phyloP scores from a whole-genome alignment of 306 rosid species.

The Parietaria judaica region DNA sequence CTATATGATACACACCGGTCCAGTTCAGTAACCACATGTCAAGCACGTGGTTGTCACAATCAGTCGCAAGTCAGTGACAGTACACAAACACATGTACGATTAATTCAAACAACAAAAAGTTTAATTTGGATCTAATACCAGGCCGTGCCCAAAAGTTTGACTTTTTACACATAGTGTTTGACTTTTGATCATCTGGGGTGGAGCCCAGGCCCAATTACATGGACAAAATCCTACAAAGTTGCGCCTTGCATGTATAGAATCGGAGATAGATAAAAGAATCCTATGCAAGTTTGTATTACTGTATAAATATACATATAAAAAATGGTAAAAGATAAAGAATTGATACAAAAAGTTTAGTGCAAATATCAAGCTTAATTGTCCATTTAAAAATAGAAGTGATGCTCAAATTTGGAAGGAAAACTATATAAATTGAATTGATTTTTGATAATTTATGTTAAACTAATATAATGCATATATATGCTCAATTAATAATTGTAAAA shows the following conservation, averaged over 20 bases:
- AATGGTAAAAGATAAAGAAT: too few relatives aligned
- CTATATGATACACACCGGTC: neutral
- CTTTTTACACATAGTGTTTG: neutral
- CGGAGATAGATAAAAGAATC: neutral
- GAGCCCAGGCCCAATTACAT: neutral
- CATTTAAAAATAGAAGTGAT: too few relatives aligned
- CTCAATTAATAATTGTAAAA: too few relatives aligned
- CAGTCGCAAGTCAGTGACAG: neutral
- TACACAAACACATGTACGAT: neutral
- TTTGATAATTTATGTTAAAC: too few relatives aligned
- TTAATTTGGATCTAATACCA: too few relatives aligned
- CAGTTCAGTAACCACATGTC: slow-evolving; percentile 1
- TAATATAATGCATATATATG: too few relatives aligned
- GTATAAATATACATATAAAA: too few relatives aligned
- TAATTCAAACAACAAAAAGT: neutral
- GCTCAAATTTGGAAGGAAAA: too few relatives aligned
- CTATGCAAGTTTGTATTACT: neutral
- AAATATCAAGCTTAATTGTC: too few relatives aligned
- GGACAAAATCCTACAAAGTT: neutral
- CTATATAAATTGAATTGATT: too few relatives aligned
- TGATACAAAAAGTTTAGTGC: too few relatives aligned
- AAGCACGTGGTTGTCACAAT: slow-evolving; percentile 3
- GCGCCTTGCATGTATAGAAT: slow-evolving; percentile 4
- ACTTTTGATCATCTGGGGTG: slow-evolving; percentile 3
- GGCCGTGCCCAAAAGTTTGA: neutral